These are phyloP conservation scores for Castanospermum australe DNA, from an alignment of 306 rosid genomes.

Conservation along the genomic window DNA sequence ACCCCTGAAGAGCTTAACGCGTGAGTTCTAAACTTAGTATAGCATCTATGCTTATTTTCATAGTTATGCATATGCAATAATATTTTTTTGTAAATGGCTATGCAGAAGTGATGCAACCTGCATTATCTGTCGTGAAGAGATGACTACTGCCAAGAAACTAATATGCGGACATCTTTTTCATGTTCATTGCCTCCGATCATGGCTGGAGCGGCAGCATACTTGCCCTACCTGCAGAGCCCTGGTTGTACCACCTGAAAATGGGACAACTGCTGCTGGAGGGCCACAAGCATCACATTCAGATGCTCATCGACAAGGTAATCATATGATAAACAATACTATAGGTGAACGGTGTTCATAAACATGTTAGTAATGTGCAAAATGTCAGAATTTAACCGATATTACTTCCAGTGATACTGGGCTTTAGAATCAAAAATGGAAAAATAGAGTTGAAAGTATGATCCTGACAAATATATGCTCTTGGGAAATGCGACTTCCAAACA, in stretches of 20 bases:
- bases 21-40: slow-evolving; percentile 54
- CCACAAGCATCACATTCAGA: slow-evolving; percentile 57
- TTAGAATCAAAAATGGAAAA: background rate
- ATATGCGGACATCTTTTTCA: slow-evolving; percentile 77
- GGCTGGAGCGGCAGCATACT: slow-evolving; percentile 81
- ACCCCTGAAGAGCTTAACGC: slow-evolving; percentile 91
- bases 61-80: slow-evolving; percentile 16
- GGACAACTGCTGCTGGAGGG: slow-evolving; percentile 47
- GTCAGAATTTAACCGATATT: background rate
- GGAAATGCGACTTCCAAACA: background rate
- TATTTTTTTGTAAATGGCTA: slow-evolving; percentile 21
- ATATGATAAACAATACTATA: background rate
- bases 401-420: background rate
- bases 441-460: background rate
- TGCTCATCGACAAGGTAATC: slow-evolving; percentile 58
- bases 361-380: background rate
- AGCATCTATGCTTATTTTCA: background rate
- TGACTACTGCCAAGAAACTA: slow-evolving; percentile 78
- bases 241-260: slow-evolving; percentile 69
- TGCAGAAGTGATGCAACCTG: slow-evolving; percentile 83
- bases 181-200: slow-evolving; percentile 75
- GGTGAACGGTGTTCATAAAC: background rate
- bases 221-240: slow-evolving; percentile 77
- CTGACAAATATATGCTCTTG: background rate
- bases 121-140: slow-evolving; percentile 84